A percentile compares a stretch with the other conserved stretches of the same genome.
phyloP scores from a whole-genome alignment of 148 eudicot genomes.

The Gaultheria prostrata region DNA sequence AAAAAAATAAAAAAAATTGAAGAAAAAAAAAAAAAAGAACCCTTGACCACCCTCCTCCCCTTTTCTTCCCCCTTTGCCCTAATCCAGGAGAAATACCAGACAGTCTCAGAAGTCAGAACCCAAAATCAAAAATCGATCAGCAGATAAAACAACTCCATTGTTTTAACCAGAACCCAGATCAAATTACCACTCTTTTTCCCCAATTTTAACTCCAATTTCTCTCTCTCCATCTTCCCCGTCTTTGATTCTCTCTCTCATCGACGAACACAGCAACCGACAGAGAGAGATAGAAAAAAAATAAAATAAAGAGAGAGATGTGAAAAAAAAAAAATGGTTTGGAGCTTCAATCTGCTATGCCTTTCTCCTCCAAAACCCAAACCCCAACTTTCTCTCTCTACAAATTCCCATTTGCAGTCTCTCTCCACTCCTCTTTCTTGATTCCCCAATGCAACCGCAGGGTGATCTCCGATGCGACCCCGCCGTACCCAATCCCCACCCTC shows the following conservation, averaged over 20 bases:
- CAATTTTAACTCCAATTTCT: conserved; percentile 1
- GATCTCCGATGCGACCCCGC: conserved; percentile 45
- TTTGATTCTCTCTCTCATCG: conserved; percentile 21
- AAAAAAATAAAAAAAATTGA: not conserved
- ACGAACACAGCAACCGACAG: not conserved
- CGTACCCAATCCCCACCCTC: conserved; percentile 26
- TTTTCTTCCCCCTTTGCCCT: not conserved
- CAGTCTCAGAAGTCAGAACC: not conserved
- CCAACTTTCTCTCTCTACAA: conserved; percentile 16
- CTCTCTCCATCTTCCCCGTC: not conserved
- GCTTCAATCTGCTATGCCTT: conserved; percentile 11
- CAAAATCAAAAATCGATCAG: not conserved
- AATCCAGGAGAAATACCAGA: not conserved
- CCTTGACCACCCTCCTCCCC: conserved; percentile 4
- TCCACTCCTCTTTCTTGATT: conserved; percentile 14
- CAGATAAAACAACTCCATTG: not conserved
- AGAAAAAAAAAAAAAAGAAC: not conserved
- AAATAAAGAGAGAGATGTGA: conserved; percentile 3
- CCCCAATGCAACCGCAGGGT: conserved; percentile 44
- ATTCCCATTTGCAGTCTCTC: not conserved
- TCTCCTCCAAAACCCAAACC: conserved; percentile 1
- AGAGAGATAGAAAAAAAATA: not conserved
- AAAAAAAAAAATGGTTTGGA: conserved; percentile 8
- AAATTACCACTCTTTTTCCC: not conserved
- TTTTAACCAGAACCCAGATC: not conserved